Evolutionary conservation across 2,329 filamentous ascomycete species (phyloP).

Genomic region (Trichophyton equinum): DNA sequence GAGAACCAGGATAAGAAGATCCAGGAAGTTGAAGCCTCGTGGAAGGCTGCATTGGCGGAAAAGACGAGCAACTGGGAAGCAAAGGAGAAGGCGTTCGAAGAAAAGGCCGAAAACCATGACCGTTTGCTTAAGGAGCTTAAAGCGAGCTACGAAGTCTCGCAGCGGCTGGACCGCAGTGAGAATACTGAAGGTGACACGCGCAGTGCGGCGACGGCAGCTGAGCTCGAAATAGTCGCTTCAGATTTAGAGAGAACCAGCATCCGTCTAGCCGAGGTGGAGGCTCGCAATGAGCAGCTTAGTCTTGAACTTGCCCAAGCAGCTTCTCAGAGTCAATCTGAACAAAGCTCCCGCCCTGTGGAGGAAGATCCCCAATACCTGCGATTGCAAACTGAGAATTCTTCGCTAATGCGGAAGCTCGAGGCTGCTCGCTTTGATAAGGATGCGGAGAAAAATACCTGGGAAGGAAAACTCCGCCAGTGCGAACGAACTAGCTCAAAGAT

Average conservation of each 20-base stretch:
- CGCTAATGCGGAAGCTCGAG: slow-evolving; percentile 78
- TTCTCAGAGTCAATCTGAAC: slow-evolving; percentile 51
- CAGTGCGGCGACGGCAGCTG: slow-evolving; percentile 65
- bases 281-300: slow-evolving; percentile 83
- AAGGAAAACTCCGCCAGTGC: slow-evolving; percentile 61
- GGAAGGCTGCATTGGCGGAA: slow-evolving; percentile 79
- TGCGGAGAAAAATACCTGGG: slow-evolving; percentile 60
- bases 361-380: slow-evolving; percentile 84
- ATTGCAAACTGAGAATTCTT: slow-evolving; percentile 84
- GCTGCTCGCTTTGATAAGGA: slow-evolving; percentile 73
- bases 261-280: slow-evolving; percentile 78
- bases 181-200: slow-evolving; percentile 46
- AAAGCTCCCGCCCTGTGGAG: slow-evolving; percentile 53
- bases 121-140: slow-evolving; percentile 86
- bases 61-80: slow-evolving; percentile 94
- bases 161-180: slow-evolving; percentile 66
- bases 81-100: slow-evolving; percentile 80
- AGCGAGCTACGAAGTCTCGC: slow-evolving; percentile 91
- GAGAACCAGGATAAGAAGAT: slow-evolving; percentile 64
- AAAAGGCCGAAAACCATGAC: slow-evolving; percentile 91
- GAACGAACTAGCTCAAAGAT: slow-evolving; percentile 66
- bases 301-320: slow-evolving; percentile 83
- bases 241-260: slow-evolving; percentile 83
- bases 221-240: slow-evolving; percentile 83
- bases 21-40: slow-evolving; percentile 80